phyloP scores from a whole-genome alignment of 1,284 basidiomycete species.

The Neonothopanus nambi region DNA sequence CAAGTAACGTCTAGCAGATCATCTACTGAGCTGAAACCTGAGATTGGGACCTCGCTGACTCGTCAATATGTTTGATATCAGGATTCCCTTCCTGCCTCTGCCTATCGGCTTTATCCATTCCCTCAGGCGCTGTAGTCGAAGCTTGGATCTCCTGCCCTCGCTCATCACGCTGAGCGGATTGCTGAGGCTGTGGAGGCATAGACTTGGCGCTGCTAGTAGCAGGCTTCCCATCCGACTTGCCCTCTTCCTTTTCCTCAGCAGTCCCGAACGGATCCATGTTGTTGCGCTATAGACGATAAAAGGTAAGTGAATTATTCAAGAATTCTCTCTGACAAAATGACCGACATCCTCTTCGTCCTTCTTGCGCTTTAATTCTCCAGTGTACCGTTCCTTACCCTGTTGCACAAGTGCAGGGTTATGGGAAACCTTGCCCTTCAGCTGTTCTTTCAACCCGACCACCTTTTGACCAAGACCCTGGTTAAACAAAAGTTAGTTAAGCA shows the following conservation, averaged over 20 bases:
- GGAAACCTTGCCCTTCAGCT: slow-evolving; percentile 51
- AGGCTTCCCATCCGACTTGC: not conserved
- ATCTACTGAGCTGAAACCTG: too few relatives aligned
- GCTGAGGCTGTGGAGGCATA: not conserved
- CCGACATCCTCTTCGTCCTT: slow-evolving; percentile 37
- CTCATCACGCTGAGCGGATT: not conserved
- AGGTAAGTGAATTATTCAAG: not conserved
- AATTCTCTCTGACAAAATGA: not conserved
- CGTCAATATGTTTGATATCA: slow-evolving; percentile 5
- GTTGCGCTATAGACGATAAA: not conserved
- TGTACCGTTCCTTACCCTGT: slow-evolving; percentile 47
- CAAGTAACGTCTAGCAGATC: too few relatives aligned
- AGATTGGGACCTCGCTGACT: not conserved
- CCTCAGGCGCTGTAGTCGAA: not conserved
- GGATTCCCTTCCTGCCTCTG: not conserved
- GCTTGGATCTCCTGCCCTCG: slow-evolving; percentile 1
- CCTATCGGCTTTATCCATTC: not conserved
- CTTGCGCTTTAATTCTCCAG: slow-evolving; percentile 49
- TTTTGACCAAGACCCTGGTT: slow-evolving; percentile 47
- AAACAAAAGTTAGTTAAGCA: not conserved
- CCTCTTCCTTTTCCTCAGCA: slow-evolving; percentile 11
- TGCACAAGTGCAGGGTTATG: slow-evolving; percentile 44
- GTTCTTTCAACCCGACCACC: slow-evolving; percentile 48
- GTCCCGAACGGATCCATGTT: slow-evolving; percentile 13
- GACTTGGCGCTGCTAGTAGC: not conserved